Evolutionary conservation across 352 stramenopile species (phyloP), one percentile per base, ranked within the genome.

Genomic region (Pythium dissimile): DNA sequence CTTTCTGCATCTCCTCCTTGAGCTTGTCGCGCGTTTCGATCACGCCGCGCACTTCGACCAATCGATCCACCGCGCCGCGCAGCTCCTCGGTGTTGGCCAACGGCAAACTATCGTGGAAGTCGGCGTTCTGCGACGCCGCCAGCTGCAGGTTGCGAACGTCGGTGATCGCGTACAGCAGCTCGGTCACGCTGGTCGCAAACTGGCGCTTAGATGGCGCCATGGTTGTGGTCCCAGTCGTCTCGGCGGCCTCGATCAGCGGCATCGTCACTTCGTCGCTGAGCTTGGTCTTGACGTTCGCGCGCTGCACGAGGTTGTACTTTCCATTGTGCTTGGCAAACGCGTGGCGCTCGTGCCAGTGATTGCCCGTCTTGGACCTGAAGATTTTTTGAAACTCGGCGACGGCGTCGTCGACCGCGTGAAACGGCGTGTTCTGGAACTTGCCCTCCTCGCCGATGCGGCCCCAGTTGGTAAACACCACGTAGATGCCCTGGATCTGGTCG

Each of bases 361-460:
- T 92, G 10, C 78, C 75, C 0, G 83, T 91, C 63, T 92, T 92
- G n/a, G 73, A 67, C 3, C 72, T 64, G 53, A 92, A 92, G 39
- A 89, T 88, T 60, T 92, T 92, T 55, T 87, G 83, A 62, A 92
- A 92, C 53, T 92, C 83, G 4, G 27, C 49, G n/a, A 86, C 55
- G 0, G 78, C 83, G 16, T 88, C 77, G 2, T 67, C 59, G 16
- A 67, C 57, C 1, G 71, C 59, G 26, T 79, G 71, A 63, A 90
- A 89, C 9, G 80, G 80, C 2, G 79, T 89, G 60, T 89, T 86
- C 59, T 89, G 80, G 50, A 81, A 89, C 46, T 91, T 88, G 37
- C 80, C 80, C 0, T 54, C 68, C 48, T 89, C 80, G 4, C 80
- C 80, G 26, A 91, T 86, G 3, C 80, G 74, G 0, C 80, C 80